These are phyloP conservation scores for Dactylellina leptospora DNA, from an alignment of 2,329 filamentous ascomycete genomes.

Conservation along the genomic window DNA sequence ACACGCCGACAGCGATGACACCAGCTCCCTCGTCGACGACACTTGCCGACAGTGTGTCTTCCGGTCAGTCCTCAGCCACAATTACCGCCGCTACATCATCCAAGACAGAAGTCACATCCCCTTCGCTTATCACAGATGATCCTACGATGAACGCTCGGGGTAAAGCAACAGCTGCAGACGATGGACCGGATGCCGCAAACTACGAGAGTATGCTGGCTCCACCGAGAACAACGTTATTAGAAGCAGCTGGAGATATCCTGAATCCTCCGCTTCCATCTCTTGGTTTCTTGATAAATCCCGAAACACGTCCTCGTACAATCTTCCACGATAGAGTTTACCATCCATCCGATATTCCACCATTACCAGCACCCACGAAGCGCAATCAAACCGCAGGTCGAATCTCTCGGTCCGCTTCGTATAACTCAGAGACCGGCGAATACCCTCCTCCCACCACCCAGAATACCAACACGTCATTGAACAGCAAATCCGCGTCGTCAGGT, in stretches of 20 bases:
- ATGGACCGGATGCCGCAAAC: slow-evolving; percentile 31
- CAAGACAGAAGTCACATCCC: slow-evolving; percentile 15
- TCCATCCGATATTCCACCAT: slow-evolving; percentile 87
- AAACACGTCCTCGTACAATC: slow-evolving; percentile 83
- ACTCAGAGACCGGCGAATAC: slow-evolving; percentile 40
- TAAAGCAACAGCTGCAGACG: slow-evolving; percentile 40
- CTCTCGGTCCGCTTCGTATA: slow-evolving; percentile 33
- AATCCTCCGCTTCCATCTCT: slow-evolving; percentile 85
- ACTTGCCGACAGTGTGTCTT: slow-evolving; percentile 4
- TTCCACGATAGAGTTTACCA: slow-evolving; percentile 98
- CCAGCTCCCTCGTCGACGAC: slow-evolving; percentile 32
- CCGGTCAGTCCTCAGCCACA: slow-evolving; percentile 15
- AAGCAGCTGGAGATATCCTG: slow-evolving; percentile 90
- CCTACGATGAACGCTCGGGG: slow-evolving; percentile 22
- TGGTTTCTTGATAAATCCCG: slow-evolving; percentile 84
- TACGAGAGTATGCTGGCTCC: slow-evolving; percentile 68
- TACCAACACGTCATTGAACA: neutral
- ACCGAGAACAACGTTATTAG: slow-evolving; percentile 90
- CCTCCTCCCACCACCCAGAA: neutral
- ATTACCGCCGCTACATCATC: slow-evolving; percentile 14
- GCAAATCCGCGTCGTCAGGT: slow-evolving; percentile 7
- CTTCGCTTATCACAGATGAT: slow-evolving; percentile 30
- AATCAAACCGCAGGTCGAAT: slow-evolving; percentile 14
- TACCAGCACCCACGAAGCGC: slow-evolving; percentile 63
- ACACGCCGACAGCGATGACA: slow-evolving; percentile 17